Evolutionary conservation across 1,284 basidiomycete genomes (phyloP).

Genomic region (Rhodotorula sp.): DNA sequence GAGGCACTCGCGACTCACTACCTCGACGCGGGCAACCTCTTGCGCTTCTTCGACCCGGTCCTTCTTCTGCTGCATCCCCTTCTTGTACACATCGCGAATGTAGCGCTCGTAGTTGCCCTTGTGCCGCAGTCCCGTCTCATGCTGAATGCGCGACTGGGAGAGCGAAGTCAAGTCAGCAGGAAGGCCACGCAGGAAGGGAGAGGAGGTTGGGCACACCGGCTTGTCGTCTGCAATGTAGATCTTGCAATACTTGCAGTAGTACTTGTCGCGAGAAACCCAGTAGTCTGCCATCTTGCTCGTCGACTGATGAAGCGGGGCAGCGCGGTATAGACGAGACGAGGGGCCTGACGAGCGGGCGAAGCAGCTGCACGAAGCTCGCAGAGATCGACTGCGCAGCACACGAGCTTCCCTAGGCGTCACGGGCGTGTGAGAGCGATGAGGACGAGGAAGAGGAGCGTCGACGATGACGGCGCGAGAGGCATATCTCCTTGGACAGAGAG

Average conservation of each 20-base stretch:
- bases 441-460: no score
- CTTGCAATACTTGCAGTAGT: conserved; percentile 70
- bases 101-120: conserved; percentile 91
- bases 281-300: conserved; percentile 46
- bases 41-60: conserved; percentile 81
- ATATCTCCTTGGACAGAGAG: no score
- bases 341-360: no score
- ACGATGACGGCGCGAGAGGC: no score
- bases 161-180: neutral
- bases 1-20: conserved; percentile 56
- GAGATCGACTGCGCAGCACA: no score
- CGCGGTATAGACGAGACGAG: no score
- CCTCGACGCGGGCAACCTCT: conserved; percentile 83
- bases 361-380: no score
- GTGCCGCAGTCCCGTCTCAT: conserved; percentile 91
- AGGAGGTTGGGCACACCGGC: conserved; percentile 55
- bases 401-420: no score
- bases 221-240: conserved; percentile 90
- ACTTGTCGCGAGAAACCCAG: conserved; percentile 57
- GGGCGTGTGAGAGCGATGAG: no score
- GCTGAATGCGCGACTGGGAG: conserved; percentile 73
- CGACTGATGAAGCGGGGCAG: no score
- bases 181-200: neutral
- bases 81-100: conserved; percentile 87
- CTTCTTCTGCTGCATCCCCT: conserved; percentile 82